Percentiles rank a stretch among this genome's conserved stretches.
Evolutionary conservation across 495 filamentous ascomycete genomes (phyloP).

Genomic region (Tuber microsphaerosporum): DNA sequence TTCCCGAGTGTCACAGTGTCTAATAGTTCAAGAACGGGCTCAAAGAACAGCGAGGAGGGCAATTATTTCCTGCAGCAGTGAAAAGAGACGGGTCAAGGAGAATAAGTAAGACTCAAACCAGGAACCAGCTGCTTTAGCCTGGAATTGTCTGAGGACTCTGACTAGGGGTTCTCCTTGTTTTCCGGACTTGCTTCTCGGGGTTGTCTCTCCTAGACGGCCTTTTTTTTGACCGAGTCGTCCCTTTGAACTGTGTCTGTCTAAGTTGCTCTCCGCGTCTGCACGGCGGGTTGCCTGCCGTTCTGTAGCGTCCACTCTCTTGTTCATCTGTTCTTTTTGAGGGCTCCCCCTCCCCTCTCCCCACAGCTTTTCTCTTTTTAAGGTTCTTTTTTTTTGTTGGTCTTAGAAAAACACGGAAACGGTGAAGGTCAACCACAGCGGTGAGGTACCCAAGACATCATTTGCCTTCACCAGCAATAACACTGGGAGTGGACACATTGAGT

Average conservation of each 20-base stretch:
- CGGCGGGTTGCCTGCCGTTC: slow-evolving; percentile 13
- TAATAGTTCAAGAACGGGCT: slow-evolving; percentile 16
- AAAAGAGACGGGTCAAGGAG: slow-evolving; percentile 20
- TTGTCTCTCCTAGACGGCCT: not conserved
- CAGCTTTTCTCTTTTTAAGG: slow-evolving; percentile 21
- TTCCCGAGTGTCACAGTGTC: slow-evolving; percentile 17
- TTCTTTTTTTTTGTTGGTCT: slow-evolving; percentile 16
- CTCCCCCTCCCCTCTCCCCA: slow-evolving; percentile 29
- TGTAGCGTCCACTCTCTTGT: slow-evolving; percentile 16
- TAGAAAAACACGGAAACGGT: slow-evolving; percentile 19
- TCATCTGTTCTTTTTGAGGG: slow-evolving; percentile 27
- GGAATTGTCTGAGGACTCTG: slow-evolving; percentile 16
- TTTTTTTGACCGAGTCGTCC: not conserved
- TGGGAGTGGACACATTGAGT: not conserved
- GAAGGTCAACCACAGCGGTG: slow-evolving; percentile 1
- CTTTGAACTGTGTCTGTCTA: not conserved
- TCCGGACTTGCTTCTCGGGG: slow-evolving; percentile 9
- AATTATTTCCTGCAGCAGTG: not conserved
- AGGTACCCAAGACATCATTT: not conserved
- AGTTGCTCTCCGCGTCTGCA: not conserved
- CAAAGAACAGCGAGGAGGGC: slow-evolving; percentile 14
- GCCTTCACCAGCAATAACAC: not conserved
- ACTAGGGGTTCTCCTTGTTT: slow-evolving; percentile 27
- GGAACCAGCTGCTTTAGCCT: slow-evolving; percentile 17
- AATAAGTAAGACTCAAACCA: slow-evolving; percentile 1